Evolutionary conservation across 305 asterid species (phyloP).

Genomic region (Withania somnifera): DNA sequence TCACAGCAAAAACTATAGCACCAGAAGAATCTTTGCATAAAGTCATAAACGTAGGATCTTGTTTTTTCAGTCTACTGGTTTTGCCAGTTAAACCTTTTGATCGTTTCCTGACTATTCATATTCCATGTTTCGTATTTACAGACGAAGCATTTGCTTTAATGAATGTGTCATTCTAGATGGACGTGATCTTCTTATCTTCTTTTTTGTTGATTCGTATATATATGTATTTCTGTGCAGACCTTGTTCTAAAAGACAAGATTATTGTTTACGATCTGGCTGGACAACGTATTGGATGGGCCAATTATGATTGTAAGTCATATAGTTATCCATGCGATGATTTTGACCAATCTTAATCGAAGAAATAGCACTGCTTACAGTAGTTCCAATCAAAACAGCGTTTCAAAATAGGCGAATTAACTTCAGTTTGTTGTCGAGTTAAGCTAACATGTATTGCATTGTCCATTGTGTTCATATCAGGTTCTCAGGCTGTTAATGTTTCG

Average conservation of each 20-base stretch:
- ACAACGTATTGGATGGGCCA: conserved; percentile 45
- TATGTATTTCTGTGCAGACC: conserved; percentile 21
- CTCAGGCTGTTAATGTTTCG: conserved; percentile 30
- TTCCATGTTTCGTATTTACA: neutral
- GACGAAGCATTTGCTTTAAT: neutral
- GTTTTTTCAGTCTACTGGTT: neutral
- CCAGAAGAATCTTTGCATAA: neutral
- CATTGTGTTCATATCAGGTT: conserved; percentile 17
- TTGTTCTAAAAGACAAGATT: conserved; percentile 41
- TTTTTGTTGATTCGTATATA: neutral
- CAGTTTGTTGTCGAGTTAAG: neutral
- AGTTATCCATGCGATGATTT: neutral
- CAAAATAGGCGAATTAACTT: no score
- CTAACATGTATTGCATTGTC: neutral
- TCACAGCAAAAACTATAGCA: neutral
- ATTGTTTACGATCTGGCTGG: conserved; percentile 42
- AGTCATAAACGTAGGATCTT: neutral
- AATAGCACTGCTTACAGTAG: no score
- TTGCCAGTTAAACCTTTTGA: neutral
- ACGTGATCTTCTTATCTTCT: neutral
- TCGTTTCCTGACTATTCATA: neutral
- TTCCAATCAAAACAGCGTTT: no score
- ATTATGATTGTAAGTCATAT: conserved; percentile 39
- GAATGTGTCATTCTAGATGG: neutral
- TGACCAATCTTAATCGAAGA: neutral